Conservation (phyloP, 495 filamentous ascomycete genomes). For the Collariella sp. region DNA sequence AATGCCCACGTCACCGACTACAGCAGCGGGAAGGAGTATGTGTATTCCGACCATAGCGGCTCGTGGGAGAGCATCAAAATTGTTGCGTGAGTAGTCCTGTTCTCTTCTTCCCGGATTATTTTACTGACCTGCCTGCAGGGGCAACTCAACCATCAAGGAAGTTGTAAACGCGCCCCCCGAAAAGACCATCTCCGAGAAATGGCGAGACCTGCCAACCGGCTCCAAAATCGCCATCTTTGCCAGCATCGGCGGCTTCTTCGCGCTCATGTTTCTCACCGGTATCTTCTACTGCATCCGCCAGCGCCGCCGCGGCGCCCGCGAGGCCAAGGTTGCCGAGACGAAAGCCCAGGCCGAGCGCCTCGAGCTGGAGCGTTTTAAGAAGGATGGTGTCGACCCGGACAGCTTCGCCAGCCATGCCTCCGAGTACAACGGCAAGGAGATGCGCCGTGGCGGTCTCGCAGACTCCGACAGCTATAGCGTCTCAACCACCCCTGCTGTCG, state of each 20-base stretch:
- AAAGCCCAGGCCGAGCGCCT: constrained; percentile 49
- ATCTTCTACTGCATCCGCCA: constrained; percentile 58
- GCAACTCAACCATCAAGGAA: constrained; percentile 52
- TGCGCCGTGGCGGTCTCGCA: constrained; percentile 25
- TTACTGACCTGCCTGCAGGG: too few relatives aligned
- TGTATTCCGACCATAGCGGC: constrained; percentile 58
- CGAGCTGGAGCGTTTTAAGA: constrained; percentile 52
- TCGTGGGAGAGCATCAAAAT: constrained; percentile 63
- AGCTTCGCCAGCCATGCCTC: constrained; percentile 31
- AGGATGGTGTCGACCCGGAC: constrained; percentile 39
- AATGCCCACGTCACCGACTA: constrained; percentile 57
- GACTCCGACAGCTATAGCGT: constrained; percentile 31
- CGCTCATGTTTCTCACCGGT: constrained; percentile 40
- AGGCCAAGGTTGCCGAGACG: constrained; percentile 50
- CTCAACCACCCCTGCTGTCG: constrained; percentile 15
- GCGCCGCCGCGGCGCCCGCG: constrained; percentile 54
- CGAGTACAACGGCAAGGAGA: constrained; percentile 34
- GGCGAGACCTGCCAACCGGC: constrained; percentile 44
- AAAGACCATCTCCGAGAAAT: constrained; percentile 47
- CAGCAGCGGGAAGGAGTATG: constrained; percentile 58
- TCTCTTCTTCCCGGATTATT: background rate
- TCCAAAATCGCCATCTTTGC: constrained; percentile 55
- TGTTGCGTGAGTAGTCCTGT: constrained; percentile 46
- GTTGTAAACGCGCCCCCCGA: constrained; percentile 34
- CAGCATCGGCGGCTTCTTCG: constrained; percentile 42